phyloP scores from a whole-genome alignment of 2,329 filamentous ascomycete genomes.

The Ampelomyces quisqualis region DNA sequence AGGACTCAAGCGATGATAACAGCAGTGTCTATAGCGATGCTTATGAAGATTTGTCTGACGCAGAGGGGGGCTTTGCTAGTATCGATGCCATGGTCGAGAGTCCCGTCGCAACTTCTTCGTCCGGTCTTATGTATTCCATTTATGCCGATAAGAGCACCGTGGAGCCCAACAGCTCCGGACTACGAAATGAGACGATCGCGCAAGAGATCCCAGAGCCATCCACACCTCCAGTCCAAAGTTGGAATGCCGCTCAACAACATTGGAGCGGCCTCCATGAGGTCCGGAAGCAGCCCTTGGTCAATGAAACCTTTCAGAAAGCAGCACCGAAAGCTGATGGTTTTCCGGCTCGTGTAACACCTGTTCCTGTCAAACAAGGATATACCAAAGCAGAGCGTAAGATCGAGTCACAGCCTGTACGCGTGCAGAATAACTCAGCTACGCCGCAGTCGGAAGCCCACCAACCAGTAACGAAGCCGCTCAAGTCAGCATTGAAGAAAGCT shows the following conservation, averaged over 20 bases:
- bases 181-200: conserved; percentile 11
- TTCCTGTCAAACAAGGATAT: conserved; percentile 11
- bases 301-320: conserved; percentile 7
- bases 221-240: conserved; percentile 51
- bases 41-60: conserved; percentile 68
- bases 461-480: conserved; percentile 36
- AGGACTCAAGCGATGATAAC: conserved; percentile 38
- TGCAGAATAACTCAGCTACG: neutral
- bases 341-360: conserved; percentile 12
- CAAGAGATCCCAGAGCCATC: conserved; percentile 10
- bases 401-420: neutral
- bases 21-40: conserved; percentile 72
- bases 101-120: conserved; percentile 45
- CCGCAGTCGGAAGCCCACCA: conserved; percentile 14
- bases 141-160: conserved; percentile 22
- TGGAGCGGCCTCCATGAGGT: conserved; percentile 67
- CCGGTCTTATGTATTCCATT: conserved; percentile 26
- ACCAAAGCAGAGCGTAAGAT: conserved; percentile 6
- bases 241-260: conserved; percentile 68
- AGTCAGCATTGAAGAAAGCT: conserved; percentile 47
- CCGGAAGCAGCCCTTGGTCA: conserved; percentile 50
- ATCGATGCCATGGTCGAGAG: conserved; percentile 70
- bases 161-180: conserved; percentile 14
- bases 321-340: conserved; percentile 7
- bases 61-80: conserved; percentile 69